Evolutionary conservation across 1,139 yeast genomes (phyloP).

Genomic region (Yamadazyma mexicana): DNA sequence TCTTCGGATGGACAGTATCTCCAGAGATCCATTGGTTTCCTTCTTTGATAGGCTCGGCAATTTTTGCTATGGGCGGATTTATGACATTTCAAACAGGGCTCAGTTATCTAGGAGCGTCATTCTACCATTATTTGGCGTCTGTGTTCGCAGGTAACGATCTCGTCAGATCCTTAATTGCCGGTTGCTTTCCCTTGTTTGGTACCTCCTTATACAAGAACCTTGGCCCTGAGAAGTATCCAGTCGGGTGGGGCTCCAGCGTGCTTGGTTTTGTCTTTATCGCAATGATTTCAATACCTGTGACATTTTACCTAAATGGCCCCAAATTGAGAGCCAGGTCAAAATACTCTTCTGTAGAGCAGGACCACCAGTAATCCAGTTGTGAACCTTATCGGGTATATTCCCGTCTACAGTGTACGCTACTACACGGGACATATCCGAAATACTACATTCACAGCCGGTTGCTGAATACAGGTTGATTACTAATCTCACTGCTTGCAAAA

Average conservation of each 20-base stretch:
- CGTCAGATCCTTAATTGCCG: constrained; percentile 28
- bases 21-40: constrained; percentile 31
- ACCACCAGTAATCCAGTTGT: too few species aligned
- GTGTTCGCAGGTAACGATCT: constrained; percentile 33
- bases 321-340: constrained; percentile 47
- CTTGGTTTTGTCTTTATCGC: constrained; percentile 55
- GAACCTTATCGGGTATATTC: too few species aligned
- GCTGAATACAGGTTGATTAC: too few species aligned
- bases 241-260: constrained; percentile 68
- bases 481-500: too few species aligned
- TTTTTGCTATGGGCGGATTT: constrained; percentile 31
- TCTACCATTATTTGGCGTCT: constrained; percentile 37
- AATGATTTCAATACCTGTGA: constrained; percentile 67
- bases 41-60: constrained; percentile 29
- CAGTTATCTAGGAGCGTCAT: constrained; percentile 64
- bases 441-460: too few species aligned
- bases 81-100: constrained; percentile 33
- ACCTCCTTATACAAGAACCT: constrained; percentile 46
- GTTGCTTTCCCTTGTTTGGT: constrained; percentile 36
- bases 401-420: too few species aligned
- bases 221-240: constrained; percentile 31
- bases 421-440: too few species aligned
- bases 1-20: constrained; percentile 33
- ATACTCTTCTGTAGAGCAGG: constrained; percentile 34
- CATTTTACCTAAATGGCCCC: constrained; percentile 32